Conservation (phyloP, 176 grass and related monocot species). For the Bonia amplexicaulis region DNA sequence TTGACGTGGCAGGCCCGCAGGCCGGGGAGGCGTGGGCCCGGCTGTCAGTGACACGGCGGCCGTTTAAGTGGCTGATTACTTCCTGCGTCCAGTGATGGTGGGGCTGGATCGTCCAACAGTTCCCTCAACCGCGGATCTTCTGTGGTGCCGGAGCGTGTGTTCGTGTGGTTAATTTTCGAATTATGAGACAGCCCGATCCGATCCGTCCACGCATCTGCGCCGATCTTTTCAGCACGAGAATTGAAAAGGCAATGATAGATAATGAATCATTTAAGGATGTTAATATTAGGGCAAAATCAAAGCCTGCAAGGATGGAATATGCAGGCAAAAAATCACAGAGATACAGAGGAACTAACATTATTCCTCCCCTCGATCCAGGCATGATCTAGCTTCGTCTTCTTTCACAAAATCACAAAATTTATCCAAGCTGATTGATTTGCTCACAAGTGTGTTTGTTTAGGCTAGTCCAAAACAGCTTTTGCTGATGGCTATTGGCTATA, state of each 20-base stretch:
- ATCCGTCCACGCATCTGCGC: neutral
- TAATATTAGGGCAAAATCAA: neutral
- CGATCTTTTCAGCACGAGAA: neutral
- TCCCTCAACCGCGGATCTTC: too few species aligned
- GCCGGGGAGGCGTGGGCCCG: too few species aligned
- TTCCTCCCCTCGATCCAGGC: neutral
- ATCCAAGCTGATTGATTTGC: neutral
- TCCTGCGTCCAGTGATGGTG: too few species aligned
- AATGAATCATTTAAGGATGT: neutral
- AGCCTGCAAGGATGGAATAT: constrained; percentile 27
- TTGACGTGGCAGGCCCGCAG: too few species aligned
- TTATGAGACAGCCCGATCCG: neutral
- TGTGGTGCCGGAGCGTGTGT: too few species aligned
- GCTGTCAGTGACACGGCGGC: too few species aligned
- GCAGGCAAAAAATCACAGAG: constrained; percentile 9
- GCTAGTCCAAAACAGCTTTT: too few species aligned
- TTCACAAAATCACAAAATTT: neutral
- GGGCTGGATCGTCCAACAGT: too few species aligned
- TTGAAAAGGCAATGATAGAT: neutral
- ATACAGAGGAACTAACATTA: constrained; percentile 27
- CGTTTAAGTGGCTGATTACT: too few species aligned
- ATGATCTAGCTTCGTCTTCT: neutral
- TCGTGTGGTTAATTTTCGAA: neutral
- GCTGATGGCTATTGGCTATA: too few species aligned
- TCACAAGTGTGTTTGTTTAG: neutral